Evolutionary conservation across 495 filamentous ascomycete species (phyloP).

Genomic region (Penicillium egyptiacum): DNA sequence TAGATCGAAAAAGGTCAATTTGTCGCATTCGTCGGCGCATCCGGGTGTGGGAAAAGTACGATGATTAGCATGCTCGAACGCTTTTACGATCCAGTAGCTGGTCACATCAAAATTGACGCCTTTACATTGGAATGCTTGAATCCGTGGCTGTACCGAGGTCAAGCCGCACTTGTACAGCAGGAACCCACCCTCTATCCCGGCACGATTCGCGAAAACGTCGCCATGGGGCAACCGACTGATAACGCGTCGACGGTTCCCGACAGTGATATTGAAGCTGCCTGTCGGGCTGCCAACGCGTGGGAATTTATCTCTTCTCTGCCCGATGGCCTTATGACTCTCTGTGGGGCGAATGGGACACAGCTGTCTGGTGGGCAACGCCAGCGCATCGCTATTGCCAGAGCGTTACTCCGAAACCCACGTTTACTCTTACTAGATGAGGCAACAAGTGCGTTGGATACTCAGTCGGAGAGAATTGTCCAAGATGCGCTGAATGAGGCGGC

Average conservation of each 20-base stretch:
- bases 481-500: slow-evolving; percentile 34
- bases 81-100: slow-evolving; percentile 47
- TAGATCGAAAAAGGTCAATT: slow-evolving; percentile 37
- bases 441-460: slow-evolving; percentile 57
- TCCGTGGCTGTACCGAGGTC: slow-evolving; percentile 24
- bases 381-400: slow-evolving; percentile 52
- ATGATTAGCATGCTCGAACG: slow-evolving; percentile 56
- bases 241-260: slow-evolving; percentile 15
- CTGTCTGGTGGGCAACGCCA: slow-evolving; percentile 50
- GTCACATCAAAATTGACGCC: slow-evolving; percentile 32
- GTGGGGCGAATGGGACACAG: slow-evolving; percentile 21
- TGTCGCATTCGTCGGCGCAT: slow-evolving; percentile 55
- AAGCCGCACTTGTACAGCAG: slow-evolving; percentile 41
- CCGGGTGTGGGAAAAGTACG: slow-evolving; percentile 59
- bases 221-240: slow-evolving; percentile 30
- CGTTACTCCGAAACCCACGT: slow-evolving; percentile 44
- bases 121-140: slow-evolving; percentile 16
- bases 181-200: slow-evolving; percentile 44
- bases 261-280: slow-evolving; percentile 26
- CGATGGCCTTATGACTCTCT: slow-evolving; percentile 28
- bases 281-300: slow-evolving; percentile 32
- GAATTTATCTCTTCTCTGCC: slow-evolving; percentile 38
- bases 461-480: slow-evolving; percentile 43
- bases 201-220: slow-evolving; percentile 48
- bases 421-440: slow-evolving; percentile 59